Conservation (phyloP, 768 basidiomycete genomes). For the Phlegmacium glaucopus region DNA sequence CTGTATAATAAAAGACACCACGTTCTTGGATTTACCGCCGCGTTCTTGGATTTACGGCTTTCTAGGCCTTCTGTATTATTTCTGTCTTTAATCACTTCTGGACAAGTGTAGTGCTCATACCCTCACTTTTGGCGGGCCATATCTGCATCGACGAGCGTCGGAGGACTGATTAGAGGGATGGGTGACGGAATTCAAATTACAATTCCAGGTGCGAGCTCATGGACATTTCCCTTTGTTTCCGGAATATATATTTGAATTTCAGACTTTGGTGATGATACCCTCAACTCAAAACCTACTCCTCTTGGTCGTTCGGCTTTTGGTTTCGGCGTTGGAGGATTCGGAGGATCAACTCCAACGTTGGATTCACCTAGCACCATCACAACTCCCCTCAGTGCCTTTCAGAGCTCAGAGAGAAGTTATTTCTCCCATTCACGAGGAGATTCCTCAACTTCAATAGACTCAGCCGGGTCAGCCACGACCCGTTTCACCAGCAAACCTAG, state of each 20-base stretch:
- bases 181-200: slow-evolving; percentile 59
- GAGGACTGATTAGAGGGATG: slow-evolving; percentile 32
- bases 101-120: slow-evolving; percentile 9
- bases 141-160: slow-evolving; percentile 6
- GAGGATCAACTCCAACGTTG: slow-evolving; percentile 44
- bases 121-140: slow-evolving; percentile 16
- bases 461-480: slow-evolving; percentile 56
- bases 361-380: slow-evolving; percentile 67
- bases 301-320: slow-evolving; percentile 64
- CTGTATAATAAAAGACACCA: no score
- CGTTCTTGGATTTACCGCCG: no score
- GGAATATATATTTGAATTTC: slow-evolving; percentile 8
- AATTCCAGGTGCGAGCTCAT: slow-evolving; percentile 48
- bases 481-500: slow-evolving; percentile 43
- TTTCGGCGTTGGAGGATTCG: slow-evolving; percentile 39
- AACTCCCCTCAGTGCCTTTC: slow-evolving; percentile 35
- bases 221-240: slow-evolving; percentile 1
- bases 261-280: slow-evolving; percentile 84
- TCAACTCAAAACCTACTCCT: slow-evolving; percentile 55
- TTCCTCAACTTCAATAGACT: slow-evolving; percentile 77
- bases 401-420: slow-evolving; percentile 54
- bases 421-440: slow-evolving; percentile 77
- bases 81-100: slow-evolving; percentile 11
- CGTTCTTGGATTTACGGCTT: background rate
- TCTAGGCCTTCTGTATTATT: background rate